These are phyloP conservation scores for Backusella morwellensis DNA, from an alignment of 192 early-diverging fungal genomes.

Conservation along the genomic window DNA sequence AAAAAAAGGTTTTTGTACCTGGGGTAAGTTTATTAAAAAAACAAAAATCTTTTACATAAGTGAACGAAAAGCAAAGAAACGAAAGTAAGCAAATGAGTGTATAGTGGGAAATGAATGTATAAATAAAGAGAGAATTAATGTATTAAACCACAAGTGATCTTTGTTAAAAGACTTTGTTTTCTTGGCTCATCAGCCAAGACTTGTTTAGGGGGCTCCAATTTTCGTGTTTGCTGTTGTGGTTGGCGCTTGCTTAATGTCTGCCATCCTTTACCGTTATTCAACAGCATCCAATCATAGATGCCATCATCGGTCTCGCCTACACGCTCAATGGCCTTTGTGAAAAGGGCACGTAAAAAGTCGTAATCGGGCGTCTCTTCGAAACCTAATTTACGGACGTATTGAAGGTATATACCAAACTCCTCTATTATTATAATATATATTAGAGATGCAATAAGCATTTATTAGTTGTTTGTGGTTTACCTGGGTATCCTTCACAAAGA, in stretches of 20 bases:
- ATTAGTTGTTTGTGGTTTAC: slow-evolving; percentile 28
- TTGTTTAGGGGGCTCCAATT: no score
- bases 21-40: not conserved
- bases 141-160: slow-evolving; percentile 23
- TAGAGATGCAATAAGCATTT: no score
- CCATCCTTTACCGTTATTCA: slow-evolving; percentile 58
- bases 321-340: slow-evolving; percentile 75
- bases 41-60: not conserved
- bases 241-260: slow-evolving; percentile 19
- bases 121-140: slow-evolving; percentile 9
- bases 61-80: not conserved
- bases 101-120: not conserved
- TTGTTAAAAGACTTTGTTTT: slow-evolving; percentile 11
- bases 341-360: slow-evolving; percentile 83
- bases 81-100: not conserved
- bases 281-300: slow-evolving; percentile 93
- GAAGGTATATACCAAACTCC: slow-evolving; percentile 86
- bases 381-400: slow-evolving; percentile 85
- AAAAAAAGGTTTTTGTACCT: not conserved
- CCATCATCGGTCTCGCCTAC: slow-evolving; percentile 82
- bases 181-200: not conserved
- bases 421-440: slow-evolving; percentile 32
- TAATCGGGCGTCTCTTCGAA: slow-evolving; percentile 98
- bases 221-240: not conserved
- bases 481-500: slow-evolving; percentile 87